Percentiles rank a stretch among this genome's conserved stretches.
phyloP scores from a whole-genome alignment of 2,329 filamentous ascomycete species.

The Penicillium sp. region DNA sequence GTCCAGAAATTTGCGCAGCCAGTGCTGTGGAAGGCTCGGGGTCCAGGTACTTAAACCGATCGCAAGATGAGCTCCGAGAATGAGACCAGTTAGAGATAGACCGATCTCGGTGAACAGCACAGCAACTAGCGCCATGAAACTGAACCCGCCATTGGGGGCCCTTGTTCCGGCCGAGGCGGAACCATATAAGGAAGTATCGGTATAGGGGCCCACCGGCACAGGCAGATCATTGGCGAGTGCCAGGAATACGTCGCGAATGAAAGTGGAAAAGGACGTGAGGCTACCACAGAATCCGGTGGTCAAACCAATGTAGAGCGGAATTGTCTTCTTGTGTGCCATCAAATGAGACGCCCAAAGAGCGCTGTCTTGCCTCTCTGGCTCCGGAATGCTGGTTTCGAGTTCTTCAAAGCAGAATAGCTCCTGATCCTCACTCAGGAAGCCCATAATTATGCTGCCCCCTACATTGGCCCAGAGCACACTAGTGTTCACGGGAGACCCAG shows the following conservation, averaged over 20 bases:
- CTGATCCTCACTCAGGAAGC: conserved; percentile 75
- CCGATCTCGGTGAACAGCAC: conserved; percentile 69
- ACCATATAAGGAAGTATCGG: conserved; percentile 36
- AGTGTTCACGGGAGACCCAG: conserved; percentile 68
- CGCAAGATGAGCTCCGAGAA: conserved; percentile 72
- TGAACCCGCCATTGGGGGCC: conserved; percentile 68
- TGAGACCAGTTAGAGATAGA: conserved; percentile 66
- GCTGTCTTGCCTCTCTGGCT: too few species aligned
- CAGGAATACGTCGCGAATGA: conserved; percentile 75
- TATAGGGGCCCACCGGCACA: conserved; percentile 45
- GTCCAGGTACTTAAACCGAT: conserved; percentile 56
- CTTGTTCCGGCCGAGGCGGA: conserved; percentile 37
- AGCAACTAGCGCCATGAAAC: conserved; percentile 72
- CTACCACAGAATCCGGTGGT: conserved; percentile 84
- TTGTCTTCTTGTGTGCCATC: conserved; percentile 65
- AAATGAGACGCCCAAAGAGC: not conserved
- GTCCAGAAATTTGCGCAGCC: conserved; percentile 39
- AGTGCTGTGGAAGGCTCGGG: conserved; percentile 56
- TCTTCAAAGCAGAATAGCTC: conserved; percentile 65
- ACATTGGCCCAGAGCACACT: conserved; percentile 82
- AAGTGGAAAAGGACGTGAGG: conserved; percentile 82
- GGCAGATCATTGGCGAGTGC: conserved; percentile 39
- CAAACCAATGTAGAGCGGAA: conserved; percentile 68
- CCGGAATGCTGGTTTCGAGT: not conserved
- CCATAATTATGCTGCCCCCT: conserved; percentile 73